Percentiles rank a stretch among this genome's conserved stretches.
Evolutionary conservation across 306 rosid genomes (phyloP).

Genomic region (Gillenia trifoliata): DNA sequence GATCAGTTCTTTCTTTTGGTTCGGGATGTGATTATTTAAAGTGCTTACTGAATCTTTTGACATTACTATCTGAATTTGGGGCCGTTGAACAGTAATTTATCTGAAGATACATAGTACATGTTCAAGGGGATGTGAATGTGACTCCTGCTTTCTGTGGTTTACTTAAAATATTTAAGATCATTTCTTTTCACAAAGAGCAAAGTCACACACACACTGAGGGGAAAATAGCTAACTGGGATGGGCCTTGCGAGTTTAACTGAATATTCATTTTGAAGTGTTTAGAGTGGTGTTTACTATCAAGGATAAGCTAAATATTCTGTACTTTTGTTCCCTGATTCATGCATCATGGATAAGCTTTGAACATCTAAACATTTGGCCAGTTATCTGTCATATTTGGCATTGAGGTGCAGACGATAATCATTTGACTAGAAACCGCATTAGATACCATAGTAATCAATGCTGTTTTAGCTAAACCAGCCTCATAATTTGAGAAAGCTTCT

Average conservation of each 20-base stretch:
- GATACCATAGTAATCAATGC: not conserved
- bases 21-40: not conserved
- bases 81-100: not conserved
- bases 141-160: not conserved
- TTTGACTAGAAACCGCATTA: not conserved
- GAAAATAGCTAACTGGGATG: not conserved
- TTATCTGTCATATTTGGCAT: not conserved
- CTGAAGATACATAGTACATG: not conserved
- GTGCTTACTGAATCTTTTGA: not conserved
- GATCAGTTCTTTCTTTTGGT: not conserved
- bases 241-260: not conserved
- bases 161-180: not conserved
- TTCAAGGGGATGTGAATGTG: not conserved
- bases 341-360: not conserved
- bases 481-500: not conserved
- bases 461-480: not conserved
- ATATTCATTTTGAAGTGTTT: not conserved
- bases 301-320: not conserved
- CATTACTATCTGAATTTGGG: not conserved
- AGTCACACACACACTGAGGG: not conserved
- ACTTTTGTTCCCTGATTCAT: not conserved
- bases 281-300: not conserved
- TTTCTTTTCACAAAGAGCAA: not conserved
- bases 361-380: not conserved
- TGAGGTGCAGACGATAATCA: not conserved